Conservation (phyloP, 192 early-diverging fungal genomes). For the Dissophora ornata region DNA sequence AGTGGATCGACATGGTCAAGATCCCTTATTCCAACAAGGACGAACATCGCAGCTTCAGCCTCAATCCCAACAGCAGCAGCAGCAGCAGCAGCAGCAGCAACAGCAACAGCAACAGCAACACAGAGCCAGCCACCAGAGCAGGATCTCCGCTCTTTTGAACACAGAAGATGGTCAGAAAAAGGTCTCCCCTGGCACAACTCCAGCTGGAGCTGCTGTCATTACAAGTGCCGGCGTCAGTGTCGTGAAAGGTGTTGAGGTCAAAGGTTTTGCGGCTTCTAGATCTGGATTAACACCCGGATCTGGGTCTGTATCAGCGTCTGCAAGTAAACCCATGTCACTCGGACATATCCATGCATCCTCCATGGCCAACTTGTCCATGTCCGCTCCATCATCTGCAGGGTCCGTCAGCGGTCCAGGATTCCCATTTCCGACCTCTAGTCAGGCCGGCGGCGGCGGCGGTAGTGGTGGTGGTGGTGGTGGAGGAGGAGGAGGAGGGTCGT, state of each 20-base stretch:
- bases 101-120: neutral
- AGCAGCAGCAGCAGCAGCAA: neutral
- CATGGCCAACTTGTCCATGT: neutral
- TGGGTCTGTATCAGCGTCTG: neutral
- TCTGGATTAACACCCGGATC: neutral
- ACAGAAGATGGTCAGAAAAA: conserved; percentile 7
- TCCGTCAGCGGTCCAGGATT: neutral
- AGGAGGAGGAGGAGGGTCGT: neutral
- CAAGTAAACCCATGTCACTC: neutral
- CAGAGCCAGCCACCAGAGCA: conserved; percentile 6
- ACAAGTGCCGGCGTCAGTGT: no score
- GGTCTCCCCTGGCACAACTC: no score
- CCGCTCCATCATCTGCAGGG: conserved; percentile 2
- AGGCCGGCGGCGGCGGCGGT: no score
- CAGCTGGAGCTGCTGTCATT: no score
- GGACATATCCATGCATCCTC: conserved; percentile 5
- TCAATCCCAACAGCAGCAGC: neutral
- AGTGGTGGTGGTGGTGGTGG: no score
- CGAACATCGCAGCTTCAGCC: neutral
- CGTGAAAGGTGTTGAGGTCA: no score
- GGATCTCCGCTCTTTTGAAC: neutral
- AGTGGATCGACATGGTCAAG: conserved; percentile 11
- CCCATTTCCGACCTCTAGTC: neutral
- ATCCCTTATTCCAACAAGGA: neutral
- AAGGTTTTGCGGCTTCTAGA: no score